These are phyloP conservation scores for Rhynchosporium agropyri DNA, from an alignment of 2,329 filamentous ascomycete species.

Conservation along the genomic window DNA sequence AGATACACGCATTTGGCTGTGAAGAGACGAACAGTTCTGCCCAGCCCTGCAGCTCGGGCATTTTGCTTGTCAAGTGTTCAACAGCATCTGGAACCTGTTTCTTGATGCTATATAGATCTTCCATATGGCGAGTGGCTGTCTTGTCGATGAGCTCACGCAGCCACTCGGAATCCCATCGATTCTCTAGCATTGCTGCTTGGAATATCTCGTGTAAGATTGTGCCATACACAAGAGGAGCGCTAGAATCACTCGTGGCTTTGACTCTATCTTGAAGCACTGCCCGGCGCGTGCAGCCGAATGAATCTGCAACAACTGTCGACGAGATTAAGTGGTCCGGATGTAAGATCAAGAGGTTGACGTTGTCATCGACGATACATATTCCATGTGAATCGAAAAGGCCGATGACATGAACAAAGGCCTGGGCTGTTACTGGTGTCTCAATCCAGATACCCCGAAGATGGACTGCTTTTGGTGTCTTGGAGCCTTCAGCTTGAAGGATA, in stretches of 20 bases:
- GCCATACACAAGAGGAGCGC: conserved; percentile 83
- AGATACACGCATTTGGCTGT: conserved; percentile 61
- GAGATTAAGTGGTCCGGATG: conserved; percentile 96
- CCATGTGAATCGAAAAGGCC: conserved; percentile 71
- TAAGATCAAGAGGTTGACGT: conserved; percentile 81
- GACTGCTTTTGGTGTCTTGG: conserved; percentile 66
- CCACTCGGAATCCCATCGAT: conserved; percentile 75
- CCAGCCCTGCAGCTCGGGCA: conserved; percentile 81
- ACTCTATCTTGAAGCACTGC: conserved; percentile 94
- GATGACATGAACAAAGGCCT: conserved; percentile 84
- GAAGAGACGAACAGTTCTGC: conserved; percentile 77
- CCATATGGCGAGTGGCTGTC: conserved; percentile 76
- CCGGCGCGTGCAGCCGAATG: conserved; percentile 86
- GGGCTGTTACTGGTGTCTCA: conserved; percentile 73
- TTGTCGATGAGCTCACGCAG: conserved; percentile 67
- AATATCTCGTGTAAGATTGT: conserved; percentile 95
- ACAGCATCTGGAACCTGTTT: conserved; percentile 72
- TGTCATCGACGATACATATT: conserved; percentile 81
- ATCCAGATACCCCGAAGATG: conserved; percentile 84
- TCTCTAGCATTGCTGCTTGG: conserved; percentile 82
- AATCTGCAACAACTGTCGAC: conserved; percentile 93
- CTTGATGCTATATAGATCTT: conserved; percentile 87
- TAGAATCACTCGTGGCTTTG: conserved; percentile 83
- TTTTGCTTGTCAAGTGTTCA: conserved; percentile 80
- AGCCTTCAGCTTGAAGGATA: conserved; percentile 77